Conservation (phyloP, 129 eudicot species). For the Tagetes patula region DNA sequence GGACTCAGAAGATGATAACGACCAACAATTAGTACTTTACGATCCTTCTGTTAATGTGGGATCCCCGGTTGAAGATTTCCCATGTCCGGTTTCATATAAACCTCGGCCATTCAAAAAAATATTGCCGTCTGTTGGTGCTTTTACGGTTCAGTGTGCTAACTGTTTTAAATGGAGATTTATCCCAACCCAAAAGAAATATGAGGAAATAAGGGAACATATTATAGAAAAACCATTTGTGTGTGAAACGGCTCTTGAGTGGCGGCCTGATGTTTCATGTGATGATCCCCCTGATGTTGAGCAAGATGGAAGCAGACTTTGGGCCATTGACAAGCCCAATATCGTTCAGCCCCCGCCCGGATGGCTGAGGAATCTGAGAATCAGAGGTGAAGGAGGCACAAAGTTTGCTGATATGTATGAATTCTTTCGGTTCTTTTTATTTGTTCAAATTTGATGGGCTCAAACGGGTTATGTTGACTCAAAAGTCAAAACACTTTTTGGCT, state of each 20-base stretch:
- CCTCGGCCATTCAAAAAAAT: constrained; percentile 25
- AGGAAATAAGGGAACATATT: constrained; percentile 75
- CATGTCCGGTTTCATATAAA: constrained; percentile 28
- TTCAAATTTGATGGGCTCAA: neutral
- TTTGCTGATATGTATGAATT: constrained; percentile 90
- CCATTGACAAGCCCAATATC: constrained; percentile 87
- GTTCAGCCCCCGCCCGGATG: constrained; percentile 90
- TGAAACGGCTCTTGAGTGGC: constrained; percentile 79
- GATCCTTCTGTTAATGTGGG: constrained; percentile 41
- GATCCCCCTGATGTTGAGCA: constrained; percentile 74
- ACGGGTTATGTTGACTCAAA: constrained; percentile 10
- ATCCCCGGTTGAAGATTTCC: constrained; percentile 27
- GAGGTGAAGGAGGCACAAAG: constrained; percentile 72
- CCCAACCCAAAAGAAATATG: constrained; percentile 75
- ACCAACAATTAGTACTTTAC: constrained; percentile 62
- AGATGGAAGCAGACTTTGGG: constrained; percentile 90
- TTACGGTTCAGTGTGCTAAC: constrained; percentile 76
- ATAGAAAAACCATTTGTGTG: constrained; percentile 69
- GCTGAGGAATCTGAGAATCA: constrained; percentile 65
- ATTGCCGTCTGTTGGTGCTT: constrained; percentile 74
- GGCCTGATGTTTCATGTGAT: constrained; percentile 66
- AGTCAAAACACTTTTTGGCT: neutral
- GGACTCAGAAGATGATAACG: constrained; percentile 34
- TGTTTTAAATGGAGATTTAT: constrained; percentile 92
- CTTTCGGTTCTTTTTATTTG: constrained; percentile 4